Conservation (phyloP, 768 basidiomycete species). For the Termitomyces sp. region DNA sequence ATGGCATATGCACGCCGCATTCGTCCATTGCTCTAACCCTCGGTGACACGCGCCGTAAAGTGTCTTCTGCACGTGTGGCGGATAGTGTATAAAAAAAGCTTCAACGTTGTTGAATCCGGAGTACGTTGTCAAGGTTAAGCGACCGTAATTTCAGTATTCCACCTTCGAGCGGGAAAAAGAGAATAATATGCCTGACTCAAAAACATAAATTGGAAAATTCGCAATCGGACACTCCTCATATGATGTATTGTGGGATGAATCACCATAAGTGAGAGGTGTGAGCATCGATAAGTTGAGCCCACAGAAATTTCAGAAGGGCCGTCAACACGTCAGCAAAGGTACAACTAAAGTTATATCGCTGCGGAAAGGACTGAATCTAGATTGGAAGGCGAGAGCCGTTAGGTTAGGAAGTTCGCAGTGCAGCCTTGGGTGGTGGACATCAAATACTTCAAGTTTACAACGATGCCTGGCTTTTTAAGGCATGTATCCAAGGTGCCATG, state of each 20-base stretch:
- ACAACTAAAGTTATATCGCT: too few species aligned
- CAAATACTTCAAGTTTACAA: not conserved
- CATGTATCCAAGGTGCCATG: not conserved
- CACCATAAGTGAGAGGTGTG: too few species aligned
- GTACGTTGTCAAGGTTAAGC: not conserved
- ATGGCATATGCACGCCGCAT: not conserved
- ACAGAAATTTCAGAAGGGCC: too few species aligned
- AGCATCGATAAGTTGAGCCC: too few species aligned
- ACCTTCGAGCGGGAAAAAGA: not conserved
- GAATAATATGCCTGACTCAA: not conserved
- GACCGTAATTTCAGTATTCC: not conserved
- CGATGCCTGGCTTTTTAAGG: not conserved
- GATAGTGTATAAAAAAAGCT: not conserved
- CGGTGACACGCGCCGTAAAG: not conserved
- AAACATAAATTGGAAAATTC: too few species aligned
- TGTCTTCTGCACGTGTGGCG: not conserved
- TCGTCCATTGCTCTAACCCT: not conserved
- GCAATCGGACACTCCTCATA: too few species aligned
- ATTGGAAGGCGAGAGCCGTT: too few species aligned
- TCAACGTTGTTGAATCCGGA: not conserved
- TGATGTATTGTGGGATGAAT: too few species aligned
- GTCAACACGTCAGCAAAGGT: too few species aligned
- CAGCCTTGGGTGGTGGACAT: too few species aligned
- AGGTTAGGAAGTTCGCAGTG: too few species aligned
- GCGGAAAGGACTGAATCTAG: too few species aligned